These are phyloP conservation scores for Iberis amara DNA, from an alignment of 441 rosid genomes.

Conservation along the genomic window DNA sequence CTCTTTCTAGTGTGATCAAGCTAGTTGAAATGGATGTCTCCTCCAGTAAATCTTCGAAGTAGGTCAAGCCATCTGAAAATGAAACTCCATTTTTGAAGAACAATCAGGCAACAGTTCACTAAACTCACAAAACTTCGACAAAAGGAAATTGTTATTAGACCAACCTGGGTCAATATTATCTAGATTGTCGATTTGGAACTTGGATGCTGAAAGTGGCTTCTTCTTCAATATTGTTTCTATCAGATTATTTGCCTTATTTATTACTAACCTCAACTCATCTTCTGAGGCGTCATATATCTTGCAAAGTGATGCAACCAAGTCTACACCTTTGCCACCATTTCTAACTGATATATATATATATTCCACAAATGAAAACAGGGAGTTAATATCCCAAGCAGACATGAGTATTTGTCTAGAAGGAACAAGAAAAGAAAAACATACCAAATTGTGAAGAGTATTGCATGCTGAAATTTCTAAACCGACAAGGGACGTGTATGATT, in stretches of 20 bases:
- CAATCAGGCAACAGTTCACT: constrained; percentile 22
- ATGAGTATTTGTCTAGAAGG: neutral
- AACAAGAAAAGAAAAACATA: constrained; percentile 34
- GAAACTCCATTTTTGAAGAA: constrained; percentile 20
- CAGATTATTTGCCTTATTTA: constrained; percentile 60
- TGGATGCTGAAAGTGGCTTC: constrained; percentile 55
- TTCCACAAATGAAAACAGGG: constrained; percentile 8
- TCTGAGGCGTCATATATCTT: constrained; percentile 70
- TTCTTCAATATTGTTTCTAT: constrained; percentile 60
- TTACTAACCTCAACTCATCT: constrained; percentile 58
- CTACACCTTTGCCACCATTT: constrained; percentile 63
- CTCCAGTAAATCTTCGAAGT: constrained; percentile 76
- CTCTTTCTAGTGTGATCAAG: constrained; percentile 60
- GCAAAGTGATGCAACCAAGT: constrained; percentile 84
- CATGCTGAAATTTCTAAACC: constrained; percentile 64
- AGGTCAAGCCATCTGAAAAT: constrained; percentile 73
- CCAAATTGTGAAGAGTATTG: constrained; percentile 63
- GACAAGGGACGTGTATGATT: constrained; percentile 73
- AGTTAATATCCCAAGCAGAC: constrained; percentile 1
- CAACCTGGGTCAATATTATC: constrained; percentile 59
- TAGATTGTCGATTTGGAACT: constrained; percentile 54
- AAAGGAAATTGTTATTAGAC: constrained; percentile 19
- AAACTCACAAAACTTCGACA: constrained; percentile 11
- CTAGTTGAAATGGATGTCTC: constrained; percentile 57
- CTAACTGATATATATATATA: constrained; percentile 49